phyloP scores from a whole-genome alignment of 225 moss, liverwort and hornwort genomes.

The Asterella californica region DNA sequence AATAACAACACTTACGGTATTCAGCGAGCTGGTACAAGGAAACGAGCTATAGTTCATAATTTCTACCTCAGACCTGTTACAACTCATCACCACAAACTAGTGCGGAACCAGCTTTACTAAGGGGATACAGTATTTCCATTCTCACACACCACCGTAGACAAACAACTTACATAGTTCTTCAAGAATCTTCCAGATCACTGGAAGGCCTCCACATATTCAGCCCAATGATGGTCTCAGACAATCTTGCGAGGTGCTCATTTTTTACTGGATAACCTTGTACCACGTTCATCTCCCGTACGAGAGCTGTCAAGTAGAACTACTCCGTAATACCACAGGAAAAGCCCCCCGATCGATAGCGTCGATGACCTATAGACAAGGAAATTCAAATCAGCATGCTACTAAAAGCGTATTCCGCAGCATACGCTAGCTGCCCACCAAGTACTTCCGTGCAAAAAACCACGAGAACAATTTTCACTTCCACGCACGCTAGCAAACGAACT shows the following conservation, averaged over 20 bases:
- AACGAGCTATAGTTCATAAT: not conserved
- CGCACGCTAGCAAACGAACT: no score
- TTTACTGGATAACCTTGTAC: not conserved
- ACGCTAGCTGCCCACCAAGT: not conserved
- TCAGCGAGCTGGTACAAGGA: not conserved
- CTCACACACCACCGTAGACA: not conserved
- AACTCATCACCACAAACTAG: not conserved
- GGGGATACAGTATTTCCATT: not conserved
- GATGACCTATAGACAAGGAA: not conserved
- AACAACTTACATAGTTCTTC: constrained; percentile 20
- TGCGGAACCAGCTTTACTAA: not conserved
- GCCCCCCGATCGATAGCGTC: not conserved
- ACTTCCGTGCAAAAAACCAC: not conserved
- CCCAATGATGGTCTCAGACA: not conserved
- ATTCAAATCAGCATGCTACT: not conserved
- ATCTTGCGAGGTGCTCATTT: constrained; percentile 10
- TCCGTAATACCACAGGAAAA: not conserved
- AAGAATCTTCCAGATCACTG: not conserved
- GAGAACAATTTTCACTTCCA: not conserved
- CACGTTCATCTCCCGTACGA: not conserved
- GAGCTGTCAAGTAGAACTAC: not conserved
- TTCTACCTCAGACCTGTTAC: not conserved
- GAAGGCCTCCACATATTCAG: constrained; percentile 5
- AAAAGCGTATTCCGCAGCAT: not conserved
- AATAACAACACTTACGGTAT: not conserved